Percentiles rank a stretch among this genome's conserved stretches.
Conservation (phyloP, 257 asterid species). For the Thymus quinquecostatus region DNA sequence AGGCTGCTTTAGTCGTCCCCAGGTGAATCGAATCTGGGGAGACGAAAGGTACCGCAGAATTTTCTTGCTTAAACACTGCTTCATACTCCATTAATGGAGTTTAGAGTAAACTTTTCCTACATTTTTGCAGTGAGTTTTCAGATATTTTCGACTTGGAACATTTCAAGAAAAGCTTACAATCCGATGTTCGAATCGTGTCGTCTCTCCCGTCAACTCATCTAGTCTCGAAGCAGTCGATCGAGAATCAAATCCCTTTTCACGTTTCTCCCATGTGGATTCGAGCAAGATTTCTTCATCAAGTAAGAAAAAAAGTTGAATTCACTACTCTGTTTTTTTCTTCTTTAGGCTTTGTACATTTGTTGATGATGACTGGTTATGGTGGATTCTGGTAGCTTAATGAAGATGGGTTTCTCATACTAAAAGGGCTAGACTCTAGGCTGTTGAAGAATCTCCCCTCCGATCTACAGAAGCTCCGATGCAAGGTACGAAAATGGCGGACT, state of each 20-base stretch:
- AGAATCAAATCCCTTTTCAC: slow-evolving; percentile 56
- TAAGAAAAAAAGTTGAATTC: slow-evolving; percentile 16
- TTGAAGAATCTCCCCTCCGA: slow-evolving; percentile 67
- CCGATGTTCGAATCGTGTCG: slow-evolving; percentile 58
- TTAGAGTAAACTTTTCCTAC: not conserved
- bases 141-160: slow-evolving; percentile 71
- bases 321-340: not conserved
- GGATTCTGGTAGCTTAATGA: slow-evolving; percentile 43
- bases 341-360: not conserved
- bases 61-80: too few species aligned
- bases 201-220: slow-evolving; percentile 68
- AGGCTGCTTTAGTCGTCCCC: slow-evolving; percentile 65
- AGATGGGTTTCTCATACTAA: slow-evolving; percentile 64
- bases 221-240: slow-evolving; percentile 55
- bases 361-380: not conserved
- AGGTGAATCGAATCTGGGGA: slow-evolving; percentile 69
- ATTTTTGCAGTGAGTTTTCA: slow-evolving; percentile 59
- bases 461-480: slow-evolving; percentile 68
- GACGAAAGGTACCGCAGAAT: slow-evolving; percentile 55
- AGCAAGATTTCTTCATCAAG: slow-evolving; percentile 56
- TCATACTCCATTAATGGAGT: not conserved
- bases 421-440: slow-evolving; percentile 67
- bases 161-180: slow-evolving; percentile 59
- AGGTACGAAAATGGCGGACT: slow-evolving; percentile 37
- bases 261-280: slow-evolving; percentile 67